Evolutionary conservation across 768 basidiomycete species (phyloP).

Genomic region (Naganishia friedmannii): DNA sequence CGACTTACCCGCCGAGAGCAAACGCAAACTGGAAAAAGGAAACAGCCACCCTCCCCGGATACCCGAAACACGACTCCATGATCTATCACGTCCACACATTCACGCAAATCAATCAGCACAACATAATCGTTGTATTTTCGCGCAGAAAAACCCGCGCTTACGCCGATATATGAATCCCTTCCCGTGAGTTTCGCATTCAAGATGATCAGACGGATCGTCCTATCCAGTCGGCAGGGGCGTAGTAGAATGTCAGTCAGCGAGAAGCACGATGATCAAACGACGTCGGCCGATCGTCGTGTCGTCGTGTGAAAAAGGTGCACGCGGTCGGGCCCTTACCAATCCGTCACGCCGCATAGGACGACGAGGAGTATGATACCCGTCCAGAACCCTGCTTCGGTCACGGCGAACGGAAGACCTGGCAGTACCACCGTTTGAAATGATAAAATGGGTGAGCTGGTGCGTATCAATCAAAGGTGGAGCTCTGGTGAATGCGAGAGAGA

Average conservation of each 20-base stretch:
- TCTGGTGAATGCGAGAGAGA: background rate
- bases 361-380: conserved; percentile 79
- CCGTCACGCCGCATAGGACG: conserved; percentile 73
- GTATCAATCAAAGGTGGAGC: background rate
- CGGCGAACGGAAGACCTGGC: conserved; percentile 84
- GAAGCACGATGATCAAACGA: too few relatives aligned
- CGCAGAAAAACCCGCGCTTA: conserved; percentile 27
- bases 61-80: conserved; percentile 89
- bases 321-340: conserved; percentile 49
- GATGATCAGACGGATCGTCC: conserved; percentile 96
- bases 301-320: background rate
- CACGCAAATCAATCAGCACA: background rate
- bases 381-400: conserved; percentile 91
- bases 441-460: background rate
- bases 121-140: too few relatives aligned
- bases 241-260: background rate
- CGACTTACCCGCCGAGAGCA: conserved; percentile 73
- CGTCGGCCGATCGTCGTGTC: background rate
- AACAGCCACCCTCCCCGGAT: conserved; percentile 84
- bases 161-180: conserved; percentile 77
- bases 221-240: conserved; percentile 56
- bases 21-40: conserved; percentile 98
- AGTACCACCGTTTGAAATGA: background rate
- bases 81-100: conserved; percentile 55
- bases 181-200: conserved; percentile 94